These are phyloP conservation scores for Sugiyamaella neomexicana DNA, from an alignment of 1,139 yeast genomes.

Conservation along the genomic window DNA sequence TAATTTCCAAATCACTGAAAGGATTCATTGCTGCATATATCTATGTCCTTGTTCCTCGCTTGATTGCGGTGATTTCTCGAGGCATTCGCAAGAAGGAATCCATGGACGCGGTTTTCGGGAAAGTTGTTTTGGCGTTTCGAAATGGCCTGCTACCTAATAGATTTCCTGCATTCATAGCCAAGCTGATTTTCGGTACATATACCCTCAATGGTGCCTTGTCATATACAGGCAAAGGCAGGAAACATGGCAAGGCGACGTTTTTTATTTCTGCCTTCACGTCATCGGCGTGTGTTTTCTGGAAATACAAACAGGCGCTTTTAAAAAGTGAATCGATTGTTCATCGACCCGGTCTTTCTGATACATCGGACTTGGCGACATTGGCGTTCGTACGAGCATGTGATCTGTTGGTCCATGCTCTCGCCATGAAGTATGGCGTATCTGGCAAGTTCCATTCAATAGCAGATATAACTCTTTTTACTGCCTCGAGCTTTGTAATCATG, in stretches of 20 bases:
- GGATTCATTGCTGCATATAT: conserved; percentile 45
- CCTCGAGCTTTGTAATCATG: conserved; percentile 41
- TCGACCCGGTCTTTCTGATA: conserved; percentile 21
- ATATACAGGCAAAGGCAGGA: conserved; percentile 2
- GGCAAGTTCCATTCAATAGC: conserved; percentile 26
- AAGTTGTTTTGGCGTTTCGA: conserved; percentile 28
- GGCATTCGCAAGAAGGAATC: conserved; percentile 30
- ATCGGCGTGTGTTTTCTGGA: conserved; percentile 18
- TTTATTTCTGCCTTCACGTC: conserved; percentile 25
- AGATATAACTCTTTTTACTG: conserved; percentile 33
- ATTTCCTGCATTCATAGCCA: conserved; percentile 41
- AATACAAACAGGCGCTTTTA: conserved; percentile 10
- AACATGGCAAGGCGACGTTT: neutral
- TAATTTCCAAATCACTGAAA: conserved; percentile 26
- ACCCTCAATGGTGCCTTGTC: conserved; percentile 40
- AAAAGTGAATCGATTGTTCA: conserved; percentile 8
- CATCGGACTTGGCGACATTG: conserved; percentile 32
- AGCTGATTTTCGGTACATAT: conserved; percentile 39
- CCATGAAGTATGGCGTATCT: conserved; percentile 18
- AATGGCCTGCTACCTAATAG: conserved; percentile 39
- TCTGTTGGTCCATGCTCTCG: conserved; percentile 24
- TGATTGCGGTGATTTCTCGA: conserved; percentile 33
- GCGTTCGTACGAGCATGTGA: conserved; percentile 33
- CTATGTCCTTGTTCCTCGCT: conserved; percentile 43
- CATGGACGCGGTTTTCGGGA: conserved; percentile 20